A percentile compares a stretch with the other conserved stretches of the same genome.
Conservation (phyloP, 306 rosid species). For the Castanea crenata region DNA sequence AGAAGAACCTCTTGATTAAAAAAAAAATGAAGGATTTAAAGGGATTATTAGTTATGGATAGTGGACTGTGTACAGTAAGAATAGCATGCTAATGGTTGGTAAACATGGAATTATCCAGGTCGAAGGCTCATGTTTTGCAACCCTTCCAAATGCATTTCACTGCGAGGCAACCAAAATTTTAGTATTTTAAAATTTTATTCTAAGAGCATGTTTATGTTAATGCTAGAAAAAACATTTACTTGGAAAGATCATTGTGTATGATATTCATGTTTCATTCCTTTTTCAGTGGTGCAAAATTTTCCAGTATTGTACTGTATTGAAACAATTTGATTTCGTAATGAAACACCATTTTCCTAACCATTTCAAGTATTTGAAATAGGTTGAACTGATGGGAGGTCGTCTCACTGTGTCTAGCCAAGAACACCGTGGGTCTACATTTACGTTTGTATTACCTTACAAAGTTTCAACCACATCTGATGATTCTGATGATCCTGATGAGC, state of each 20-base stretch:
- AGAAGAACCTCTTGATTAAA: neutral
- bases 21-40: neutral
- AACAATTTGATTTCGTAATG: neutral
- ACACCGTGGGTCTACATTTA: conserved; percentile 79
- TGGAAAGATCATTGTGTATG: neutral
- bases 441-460: conserved; percentile 84
- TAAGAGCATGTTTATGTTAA: neutral
- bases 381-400: conserved; percentile 91
- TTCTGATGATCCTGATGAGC: conserved; percentile 71
- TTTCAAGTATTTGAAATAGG: conserved; percentile 49
- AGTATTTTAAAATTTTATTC: neutral
- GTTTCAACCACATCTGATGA: conserved; percentile 55
- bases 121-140: neutral
- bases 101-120: neutral
- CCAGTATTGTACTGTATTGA: neutral
- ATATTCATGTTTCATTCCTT: neutral
- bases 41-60: neutral
- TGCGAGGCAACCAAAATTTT: neutral
- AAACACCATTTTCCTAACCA: neutral
- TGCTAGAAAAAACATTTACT: neutral
- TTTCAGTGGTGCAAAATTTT: neutral
- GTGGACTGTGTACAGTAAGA: neutral
- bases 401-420: conserved; percentile 86
- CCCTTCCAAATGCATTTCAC: neutral
- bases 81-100: neutral